Evolutionary conservation across 1,284 basidiomycete species (phyloP).

Genomic region (Exobasidium cylindrosporum): DNA sequence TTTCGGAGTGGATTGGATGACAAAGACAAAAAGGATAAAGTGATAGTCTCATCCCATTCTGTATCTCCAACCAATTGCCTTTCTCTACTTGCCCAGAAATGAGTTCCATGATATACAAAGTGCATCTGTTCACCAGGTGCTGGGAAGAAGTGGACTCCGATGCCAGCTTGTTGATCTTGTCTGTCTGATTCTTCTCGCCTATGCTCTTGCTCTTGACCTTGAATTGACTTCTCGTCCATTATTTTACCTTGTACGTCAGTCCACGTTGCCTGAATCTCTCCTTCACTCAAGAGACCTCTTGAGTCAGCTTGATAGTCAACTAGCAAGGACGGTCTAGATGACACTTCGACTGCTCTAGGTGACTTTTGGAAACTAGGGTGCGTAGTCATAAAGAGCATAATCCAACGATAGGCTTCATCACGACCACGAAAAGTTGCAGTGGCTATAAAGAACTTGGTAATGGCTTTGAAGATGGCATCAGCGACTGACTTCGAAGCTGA

Average conservation of each 20-base stretch:
- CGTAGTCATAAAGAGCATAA: constrained; percentile 17
- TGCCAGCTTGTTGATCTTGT: not conserved
- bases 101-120: constrained; percentile 12
- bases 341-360: constrained; percentile 20
- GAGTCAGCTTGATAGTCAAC: not conserved
- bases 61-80: constrained; percentile 13
- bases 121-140: not conserved
- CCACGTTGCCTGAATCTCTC: constrained; percentile 11
- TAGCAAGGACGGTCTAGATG: not conserved
- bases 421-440: constrained; percentile 9
- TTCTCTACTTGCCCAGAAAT: constrained; percentile 15
- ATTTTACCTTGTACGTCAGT: not conserved
- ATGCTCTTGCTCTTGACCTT: not conserved
- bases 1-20: constrained; percentile 14
- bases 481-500: constrained; percentile 14
- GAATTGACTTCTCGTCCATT: not conserved
- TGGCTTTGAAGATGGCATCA: constrained; percentile 3
- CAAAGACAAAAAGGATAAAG: constrained; percentile 18
- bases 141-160: constrained; percentile 6
- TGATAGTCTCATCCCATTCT: constrained; percentile 12
- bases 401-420: constrained; percentile 17
- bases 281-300: not conserved
- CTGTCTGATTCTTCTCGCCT: not conserved
- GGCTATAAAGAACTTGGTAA: constrained; percentile 7
- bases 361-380: constrained; percentile 5